A percentile compares a stretch with the other conserved stretches of the same genome.
Conservation (phyloP, 371 early-diverging fungal genomes). For the Parasitella parasitica region DNA sequence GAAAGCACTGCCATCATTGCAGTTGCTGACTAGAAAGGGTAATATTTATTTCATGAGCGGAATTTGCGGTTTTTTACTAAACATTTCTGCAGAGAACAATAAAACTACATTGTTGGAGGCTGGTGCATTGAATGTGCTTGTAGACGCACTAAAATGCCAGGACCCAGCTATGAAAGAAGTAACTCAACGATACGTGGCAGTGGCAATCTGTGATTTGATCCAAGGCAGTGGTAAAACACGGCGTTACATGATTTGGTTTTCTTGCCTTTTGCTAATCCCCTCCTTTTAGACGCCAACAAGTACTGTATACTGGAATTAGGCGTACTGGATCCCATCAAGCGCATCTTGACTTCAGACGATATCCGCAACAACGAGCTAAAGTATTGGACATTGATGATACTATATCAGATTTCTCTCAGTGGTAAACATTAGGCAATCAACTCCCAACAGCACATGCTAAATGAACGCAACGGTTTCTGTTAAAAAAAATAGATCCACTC, state of each 20-base stretch:
- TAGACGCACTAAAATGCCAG: conserved; percentile 54
- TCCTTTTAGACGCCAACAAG: conserved; percentile 50
- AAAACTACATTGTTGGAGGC: conserved; percentile 52
- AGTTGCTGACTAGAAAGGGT: conserved; percentile 72
- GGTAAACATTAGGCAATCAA: conserved; percentile 40
- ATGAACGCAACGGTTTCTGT: neutral
- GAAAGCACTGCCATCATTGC: conserved; percentile 67
- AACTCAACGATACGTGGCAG: conserved; percentile 67
- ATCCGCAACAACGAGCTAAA: conserved; percentile 74
- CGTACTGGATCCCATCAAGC: conserved; percentile 60
- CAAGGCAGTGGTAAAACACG: conserved; percentile 66
- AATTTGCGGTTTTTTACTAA: too few relatives aligned
- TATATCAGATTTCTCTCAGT: conserved; percentile 70
- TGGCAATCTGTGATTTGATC: conserved; percentile 71
- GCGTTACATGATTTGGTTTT: too few relatives aligned
- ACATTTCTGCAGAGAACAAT: conserved; percentile 52
- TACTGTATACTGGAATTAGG: conserved; percentile 58
- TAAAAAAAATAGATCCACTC: conserved; percentile 66
- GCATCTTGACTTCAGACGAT: conserved; percentile 54
- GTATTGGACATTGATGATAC: conserved; percentile 77
- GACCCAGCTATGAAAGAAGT: conserved; percentile 57
- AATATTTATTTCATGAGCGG: too few relatives aligned
- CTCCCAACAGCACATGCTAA: neutral
- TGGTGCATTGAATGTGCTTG: conserved; percentile 64
- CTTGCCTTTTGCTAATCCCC: neutral